These are phyloP conservation scores for Penicillium aurantiogriseum DNA, from an alignment of 2,329 filamentous ascomycete genomes.

Conservation along the genomic window DNA sequence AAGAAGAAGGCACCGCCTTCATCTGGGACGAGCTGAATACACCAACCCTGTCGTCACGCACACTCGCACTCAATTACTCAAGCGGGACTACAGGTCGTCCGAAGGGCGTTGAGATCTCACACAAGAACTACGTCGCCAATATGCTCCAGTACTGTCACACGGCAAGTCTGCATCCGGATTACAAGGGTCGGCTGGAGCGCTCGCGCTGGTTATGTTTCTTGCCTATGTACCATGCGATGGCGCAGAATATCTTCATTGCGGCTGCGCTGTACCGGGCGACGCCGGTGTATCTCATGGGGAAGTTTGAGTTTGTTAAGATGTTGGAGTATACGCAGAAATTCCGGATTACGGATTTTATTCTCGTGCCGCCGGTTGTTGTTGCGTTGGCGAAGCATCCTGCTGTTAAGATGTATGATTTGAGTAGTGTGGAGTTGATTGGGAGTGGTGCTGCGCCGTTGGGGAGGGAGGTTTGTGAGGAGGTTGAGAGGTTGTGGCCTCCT, in stretches of 20 bases:
- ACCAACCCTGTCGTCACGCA: constrained; percentile 43
- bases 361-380: constrained; percentile 75
- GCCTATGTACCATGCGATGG: constrained; percentile 73
- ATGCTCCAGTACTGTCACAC: constrained; percentile 59
- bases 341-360: constrained; percentile 63
- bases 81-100: constrained; percentile 73
- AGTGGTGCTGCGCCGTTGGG: constrained; percentile 69
- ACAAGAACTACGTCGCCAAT: constrained; percentile 73
- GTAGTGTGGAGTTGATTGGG: constrained; percentile 58
- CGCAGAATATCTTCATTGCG: constrained; percentile 69
- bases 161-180: constrained; percentile 48
- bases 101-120: constrained; percentile 81
- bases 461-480: constrained; percentile 54
- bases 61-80: constrained; percentile 72
- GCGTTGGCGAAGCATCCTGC: constrained; percentile 69
- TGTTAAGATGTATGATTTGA: constrained; percentile 65
- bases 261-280: constrained; percentile 51
- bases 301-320: constrained; percentile 73
- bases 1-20: constrained; percentile 56
- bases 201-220: constrained; percentile 63
- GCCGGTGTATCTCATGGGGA: constrained; percentile 74
- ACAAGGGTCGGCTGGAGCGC: constrained; percentile 44
- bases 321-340: constrained; percentile 66
- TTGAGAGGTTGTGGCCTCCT: constrained; percentile 56
- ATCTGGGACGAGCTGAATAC: constrained; percentile 54